Base-by-base conservation (phyloP, 2,329 filamentous ascomycete species). In the Raffaelea albimanens region DNA sequence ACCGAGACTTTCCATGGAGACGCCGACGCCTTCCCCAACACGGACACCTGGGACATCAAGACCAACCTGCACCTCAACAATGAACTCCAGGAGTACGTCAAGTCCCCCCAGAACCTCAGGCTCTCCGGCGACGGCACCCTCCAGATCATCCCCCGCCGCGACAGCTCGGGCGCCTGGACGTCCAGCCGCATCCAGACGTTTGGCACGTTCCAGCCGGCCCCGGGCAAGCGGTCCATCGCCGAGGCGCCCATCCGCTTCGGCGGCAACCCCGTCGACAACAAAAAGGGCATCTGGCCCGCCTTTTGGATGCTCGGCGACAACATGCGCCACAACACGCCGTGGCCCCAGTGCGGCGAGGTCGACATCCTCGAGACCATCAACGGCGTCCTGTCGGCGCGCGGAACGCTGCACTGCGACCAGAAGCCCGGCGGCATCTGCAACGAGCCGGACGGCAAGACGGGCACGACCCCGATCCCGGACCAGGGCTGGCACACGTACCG, bases 241-340 rank as follows among this genome's bases (percentile, higher is more conserved):
- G 67, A 75, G 49, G 65, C 69, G 3, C 59, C 58, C 14, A 60
- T 78, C 34, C 64, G 68, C 21, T 62, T 76, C 21, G 73, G 68
- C 4, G 53, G 53, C 45, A 70, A 68, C 56, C 46, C 56, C 3
- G 29, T 44, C 8, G 39, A 42, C 16, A 57, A 60, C 45, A 75
- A 75, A 60, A 63, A 75, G 53, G 74, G 73, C 5, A 63, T 76
- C 39, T 78, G 73, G 74, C 74, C 73, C 0, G 73, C 74, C 0
- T 77, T 76, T 55, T 78, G 74, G 74, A 62, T 73, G 19, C 63
- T 77, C 9, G 73, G 73, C 7, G 65, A 74, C 44, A 59, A 66
- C 4, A 59, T 68, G 36, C 65, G 72, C 5, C 59, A 65, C 29
- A 70, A 69, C 1, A 64, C 61, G 3, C 31, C 54, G 16, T 78